Evolutionary conservation across 352 stramenopile genomes (phyloP), one percentile per base, ranked within the genome.

Genomic region (Elongisporangium senticosum): DNA sequence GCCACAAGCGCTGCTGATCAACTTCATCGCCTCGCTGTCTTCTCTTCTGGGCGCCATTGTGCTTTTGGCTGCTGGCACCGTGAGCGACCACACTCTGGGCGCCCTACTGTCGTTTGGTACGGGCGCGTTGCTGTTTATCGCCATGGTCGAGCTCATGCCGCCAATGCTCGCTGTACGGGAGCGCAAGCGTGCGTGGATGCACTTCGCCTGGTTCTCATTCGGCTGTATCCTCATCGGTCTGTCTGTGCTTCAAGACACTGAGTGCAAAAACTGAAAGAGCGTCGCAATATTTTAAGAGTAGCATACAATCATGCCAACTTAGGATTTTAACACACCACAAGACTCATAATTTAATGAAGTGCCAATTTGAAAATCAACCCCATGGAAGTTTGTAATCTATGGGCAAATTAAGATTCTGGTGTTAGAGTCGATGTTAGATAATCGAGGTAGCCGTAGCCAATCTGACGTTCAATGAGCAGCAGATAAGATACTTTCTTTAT

Each of bases 21-120:
- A 97, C 62, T 95, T 97, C 64, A 21, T 87, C 3, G 86, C 73
- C 43, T 86, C 87, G 14, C 62, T 95, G 1, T 87, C 80, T 1
- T 77, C 89, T n/a, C 74, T 83, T n/a, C 53, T 96, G 39, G 89
- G 89, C 49, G 83, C 70, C 8, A 59, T 64, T n/a, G 52, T 94
- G 17, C 65, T 91, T 2, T 72, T 93, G 10, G 62, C 89, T 1
- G 68, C 68, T 5, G 64, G 75, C 57, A 62, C 83, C 28, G 71
- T 90, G 33, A 84, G 70, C 13, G 74, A 77, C 24, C 64, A 83
- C 53, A 79, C 77, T 4, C 85, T 86, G 67, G 89, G 89, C 11
- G 49, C 86, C 5, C 72, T 97, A 2, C 73, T 97, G 22, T 74
- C 74, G 26, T 79, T 96, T 40, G 75, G 74, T 11, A 84, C 72